phyloP scores from a whole-genome alignment of 768 basidiomycete species.

The Phaffia australis region DNA sequence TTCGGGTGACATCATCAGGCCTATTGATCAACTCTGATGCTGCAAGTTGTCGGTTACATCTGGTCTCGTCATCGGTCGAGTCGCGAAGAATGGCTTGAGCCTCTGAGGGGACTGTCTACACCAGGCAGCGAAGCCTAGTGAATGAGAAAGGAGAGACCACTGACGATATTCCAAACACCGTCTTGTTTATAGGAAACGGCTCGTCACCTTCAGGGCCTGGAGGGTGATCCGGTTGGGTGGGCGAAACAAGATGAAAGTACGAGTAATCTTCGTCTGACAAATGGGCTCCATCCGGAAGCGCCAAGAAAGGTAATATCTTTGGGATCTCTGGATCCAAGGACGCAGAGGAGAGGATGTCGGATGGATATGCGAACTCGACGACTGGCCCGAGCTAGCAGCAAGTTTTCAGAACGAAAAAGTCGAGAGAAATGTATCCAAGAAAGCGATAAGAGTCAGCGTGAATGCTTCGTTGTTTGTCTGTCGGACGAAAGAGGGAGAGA shows the following conservation, averaged over 20 bases:
- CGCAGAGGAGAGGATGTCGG: slow-evolving; percentile 38
- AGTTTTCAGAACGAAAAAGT: neutral
- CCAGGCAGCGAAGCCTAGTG: neutral
- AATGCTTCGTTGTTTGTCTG: neutral
- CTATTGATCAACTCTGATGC: slow-evolving; percentile 65
- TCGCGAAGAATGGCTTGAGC: neutral
- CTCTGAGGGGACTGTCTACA: slow-evolving; percentile 13
- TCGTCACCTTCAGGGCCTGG: slow-evolving; percentile 24
- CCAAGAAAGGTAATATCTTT: slow-evolving; percentile 84
- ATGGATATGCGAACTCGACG: slow-evolving; percentile 53
- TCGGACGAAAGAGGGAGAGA: too few relatives aligned
- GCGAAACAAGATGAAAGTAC: slow-evolving; percentile 50
- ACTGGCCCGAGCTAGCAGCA: slow-evolving; percentile 70
- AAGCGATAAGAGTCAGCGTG: neutral
- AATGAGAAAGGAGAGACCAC: slow-evolving; percentile 31
- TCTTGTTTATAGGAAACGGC: slow-evolving; percentile 54
- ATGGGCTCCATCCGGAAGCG: slow-evolving; percentile 94
- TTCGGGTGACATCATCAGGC: slow-evolving; percentile 73
- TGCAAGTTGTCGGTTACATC: slow-evolving; percentile 90
- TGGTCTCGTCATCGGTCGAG: slow-evolving; percentile 33
- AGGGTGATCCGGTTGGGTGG: slow-evolving; percentile 17
- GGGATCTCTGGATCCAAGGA: slow-evolving; percentile 74
- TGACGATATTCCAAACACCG: slow-evolving; percentile 92
- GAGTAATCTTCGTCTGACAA: slow-evolving; percentile 90
- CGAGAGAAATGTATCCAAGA: neutral